Evolutionary conservation across 768 basidiomycete genomes (phyloP), one percentile per base, ranked within the genome.

Genomic region (Crucibulum laeve): DNA sequence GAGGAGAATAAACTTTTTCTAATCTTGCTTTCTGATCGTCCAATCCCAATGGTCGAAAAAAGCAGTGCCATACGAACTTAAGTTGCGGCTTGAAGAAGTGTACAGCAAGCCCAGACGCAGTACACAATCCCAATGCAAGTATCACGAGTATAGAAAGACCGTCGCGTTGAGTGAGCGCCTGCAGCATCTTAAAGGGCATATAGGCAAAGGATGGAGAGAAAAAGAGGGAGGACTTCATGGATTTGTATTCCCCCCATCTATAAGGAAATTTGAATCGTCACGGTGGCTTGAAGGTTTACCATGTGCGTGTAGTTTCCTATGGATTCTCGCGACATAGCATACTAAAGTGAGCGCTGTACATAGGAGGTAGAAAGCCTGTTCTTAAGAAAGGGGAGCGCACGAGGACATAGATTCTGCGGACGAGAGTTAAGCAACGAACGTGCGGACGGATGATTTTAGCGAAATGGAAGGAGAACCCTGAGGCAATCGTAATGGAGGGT

Each of bases 1-100:
- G 22, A 10, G 25, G n/a, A 10, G 14, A 22, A 15, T 3, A 42
- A 8, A 73, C 74, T 62, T 74, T 65, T 38, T 74, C 70, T 5
- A 76, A 60, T 40, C 70, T 68, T 19, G 63, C 60, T 36, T 67
- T 65, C 51, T 76, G 74, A 44, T 73, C 67, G 3, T 54, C 57
- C 2, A 52, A 52, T 4, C 60, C 59, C 40, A 76, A 62, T 1
- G 74, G 72, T 21, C 65, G 62, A 24, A 77, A 41, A 51, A 76
- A 76, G 50, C 72, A 74, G 44, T 77, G 70, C 71, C 73, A 76
- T 38, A 73, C 50, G 43, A 77, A 77, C 46, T 65, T 69, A 41
- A 76, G 47, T 42, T 69, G 68, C 2, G 73, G 71, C 11, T 55
- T 57, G 10, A 76, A 47, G 36, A 54, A 22, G 17, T 53, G 48